Percentiles rank a stretch among this genome's conserved stretches.
These are phyloP conservation scores for Paratinospora sagittata DNA, from an alignment of 164 flowering plant species.

Conservation along the genomic window DNA sequence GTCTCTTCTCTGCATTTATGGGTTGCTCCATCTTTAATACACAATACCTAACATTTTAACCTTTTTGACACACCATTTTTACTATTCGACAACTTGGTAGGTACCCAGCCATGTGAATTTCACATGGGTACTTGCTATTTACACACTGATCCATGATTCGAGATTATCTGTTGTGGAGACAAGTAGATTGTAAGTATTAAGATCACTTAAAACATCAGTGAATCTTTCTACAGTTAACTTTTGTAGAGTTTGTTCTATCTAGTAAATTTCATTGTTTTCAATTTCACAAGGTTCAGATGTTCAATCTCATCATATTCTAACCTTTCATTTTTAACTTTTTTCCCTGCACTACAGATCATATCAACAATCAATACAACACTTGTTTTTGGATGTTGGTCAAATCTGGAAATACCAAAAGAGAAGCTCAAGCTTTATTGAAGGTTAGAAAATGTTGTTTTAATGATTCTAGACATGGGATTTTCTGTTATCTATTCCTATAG, in stretches of 20 bases:
- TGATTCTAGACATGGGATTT: too few relatives aligned
- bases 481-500: background rate
- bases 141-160: too few relatives aligned
- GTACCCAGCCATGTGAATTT: too few relatives aligned
- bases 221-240: background rate
- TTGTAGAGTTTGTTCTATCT: background rate
- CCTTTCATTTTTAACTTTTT: background rate
- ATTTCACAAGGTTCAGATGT: background rate
- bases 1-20: too few relatives aligned
- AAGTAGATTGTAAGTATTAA: constrained; percentile 73
- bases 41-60: too few relatives aligned
- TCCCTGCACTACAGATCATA: constrained; percentile 14
- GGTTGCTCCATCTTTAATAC: too few relatives aligned
- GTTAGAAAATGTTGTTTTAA: constrained; percentile 32
- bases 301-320: background rate
- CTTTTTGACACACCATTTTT: too few relatives aligned
- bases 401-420: constrained; percentile 66
- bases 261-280: too few relatives aligned
- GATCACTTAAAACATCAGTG: background rate
- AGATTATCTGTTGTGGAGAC: constrained; percentile 89
- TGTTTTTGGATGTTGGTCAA: constrained; percentile 90
- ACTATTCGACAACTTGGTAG: too few relatives aligned
- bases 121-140: too few relatives aligned
- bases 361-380: too few relatives aligned
- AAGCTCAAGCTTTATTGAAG: constrained; percentile 67